Evolutionary conservation across 768 basidiomycete species (phyloP).

Genomic region (Hebeloma cylindrosporum): DNA sequence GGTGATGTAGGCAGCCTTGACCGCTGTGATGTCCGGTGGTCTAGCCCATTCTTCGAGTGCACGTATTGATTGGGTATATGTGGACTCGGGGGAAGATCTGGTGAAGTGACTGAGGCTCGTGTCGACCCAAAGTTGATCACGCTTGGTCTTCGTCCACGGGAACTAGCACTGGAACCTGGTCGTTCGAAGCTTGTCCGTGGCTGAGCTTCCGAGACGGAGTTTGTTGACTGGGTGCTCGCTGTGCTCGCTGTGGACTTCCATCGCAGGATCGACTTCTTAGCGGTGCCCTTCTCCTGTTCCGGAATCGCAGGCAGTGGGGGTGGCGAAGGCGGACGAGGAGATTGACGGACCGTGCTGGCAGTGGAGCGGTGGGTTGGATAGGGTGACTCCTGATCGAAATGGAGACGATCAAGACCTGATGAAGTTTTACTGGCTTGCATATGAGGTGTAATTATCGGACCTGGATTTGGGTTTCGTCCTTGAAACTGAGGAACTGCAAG

Average conservation of each 20-base stretch:
- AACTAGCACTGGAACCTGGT: constrained; percentile 29
- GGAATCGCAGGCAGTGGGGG: constrained; percentile 30
- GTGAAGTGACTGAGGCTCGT: constrained; percentile 31
- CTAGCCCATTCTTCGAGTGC: constrained; percentile 20
- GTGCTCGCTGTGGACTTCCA: constrained; percentile 42
- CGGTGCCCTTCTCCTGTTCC: constrained; percentile 44
- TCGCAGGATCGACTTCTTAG: constrained; percentile 74
- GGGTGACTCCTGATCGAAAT: constrained; percentile 74
- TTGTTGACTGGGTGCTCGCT: constrained; percentile 21
- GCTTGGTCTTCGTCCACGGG: constrained; percentile 45
- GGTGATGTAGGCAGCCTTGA: constrained; percentile 37
- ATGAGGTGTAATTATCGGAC: constrained; percentile 42
- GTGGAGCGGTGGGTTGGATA: constrained; percentile 50
- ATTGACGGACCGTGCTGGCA: constrained; percentile 24
- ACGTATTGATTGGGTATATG: constrained; percentile 55
- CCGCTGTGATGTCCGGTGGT: constrained; percentile 29
- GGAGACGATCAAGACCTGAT: constrained; percentile 46
- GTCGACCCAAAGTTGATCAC: constrained; percentile 45
- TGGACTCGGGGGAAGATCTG: constrained; percentile 64
- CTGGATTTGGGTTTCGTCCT: constrained; percentile 19
- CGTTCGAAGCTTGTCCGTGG: constrained; percentile 41
- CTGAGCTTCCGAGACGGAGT: constrained; percentile 32
- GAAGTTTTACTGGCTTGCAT: constrained; percentile 36
- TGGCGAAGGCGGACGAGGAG: constrained; percentile 34
- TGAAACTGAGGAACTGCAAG: constrained; percentile 22